Evolutionary conservation across 2,329 filamentous ascomycete species (phyloP).

Genomic region (Celoporthe dispersa): DNA sequence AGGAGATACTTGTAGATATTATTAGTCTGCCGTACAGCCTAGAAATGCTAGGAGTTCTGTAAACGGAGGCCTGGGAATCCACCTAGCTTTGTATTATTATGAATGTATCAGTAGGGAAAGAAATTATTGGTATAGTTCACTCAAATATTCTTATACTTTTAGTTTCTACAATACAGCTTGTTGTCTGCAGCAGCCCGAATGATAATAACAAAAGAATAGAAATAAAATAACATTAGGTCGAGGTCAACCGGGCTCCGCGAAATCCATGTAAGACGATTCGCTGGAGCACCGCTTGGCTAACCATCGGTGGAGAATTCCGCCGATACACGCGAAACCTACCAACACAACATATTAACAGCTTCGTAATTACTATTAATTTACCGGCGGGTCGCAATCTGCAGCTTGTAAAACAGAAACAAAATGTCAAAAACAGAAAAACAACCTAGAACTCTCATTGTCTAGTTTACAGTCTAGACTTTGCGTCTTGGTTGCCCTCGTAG

Average conservation of each 20-base stretch:
- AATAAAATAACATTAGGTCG: not conserved
- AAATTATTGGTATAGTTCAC: too few species aligned
- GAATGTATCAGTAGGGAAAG: too few species aligned
- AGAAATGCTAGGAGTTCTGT: too few species aligned
- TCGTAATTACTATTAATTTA: not conserved
- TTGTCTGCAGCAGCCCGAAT: too few species aligned
- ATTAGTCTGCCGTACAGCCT: too few species aligned
- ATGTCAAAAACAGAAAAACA: too few species aligned
- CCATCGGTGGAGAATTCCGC: not conserved
- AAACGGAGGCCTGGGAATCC: too few species aligned
- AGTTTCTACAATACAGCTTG: too few species aligned
- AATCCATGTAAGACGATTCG: slow-evolving; percentile 4
- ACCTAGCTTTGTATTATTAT: too few species aligned
- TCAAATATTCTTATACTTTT: too few species aligned
- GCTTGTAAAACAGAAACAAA: not conserved
- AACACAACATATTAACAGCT: not conserved
- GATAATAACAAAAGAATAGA: not conserved
- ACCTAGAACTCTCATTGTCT: too few species aligned
- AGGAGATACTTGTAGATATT: too few species aligned
- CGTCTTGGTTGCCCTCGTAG: not conserved
- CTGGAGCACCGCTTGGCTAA: not conserved
- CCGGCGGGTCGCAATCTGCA: not conserved
- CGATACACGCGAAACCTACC: not conserved
- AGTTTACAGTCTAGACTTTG: not conserved
- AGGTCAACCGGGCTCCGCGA: not conserved